These are phyloP conservation scores for Gypsophila paniculata DNA, from an alignment of 179 eudicot species.

Conservation along the genomic window DNA sequence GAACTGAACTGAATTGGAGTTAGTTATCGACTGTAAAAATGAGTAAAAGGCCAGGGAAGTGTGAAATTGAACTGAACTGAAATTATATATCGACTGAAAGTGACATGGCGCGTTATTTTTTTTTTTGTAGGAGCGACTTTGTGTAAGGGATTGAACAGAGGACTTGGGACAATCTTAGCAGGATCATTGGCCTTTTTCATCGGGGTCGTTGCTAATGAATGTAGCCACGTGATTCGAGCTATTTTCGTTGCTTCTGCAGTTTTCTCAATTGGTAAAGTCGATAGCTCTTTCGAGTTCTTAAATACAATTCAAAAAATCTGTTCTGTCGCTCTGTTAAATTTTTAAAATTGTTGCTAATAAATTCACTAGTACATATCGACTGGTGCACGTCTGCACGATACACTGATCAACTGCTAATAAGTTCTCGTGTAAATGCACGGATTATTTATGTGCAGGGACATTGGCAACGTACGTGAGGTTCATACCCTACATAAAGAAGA, in stretches of 20 bases:
- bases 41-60: too few species aligned
- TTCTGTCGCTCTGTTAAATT: neutral
- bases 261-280: conserved; percentile 55
- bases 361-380: neutral
- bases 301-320: neutral
- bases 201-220: conserved; percentile 51
- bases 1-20: too few species aligned
- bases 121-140: conserved; percentile 67
- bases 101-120: neutral
- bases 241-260: conserved; percentile 64
- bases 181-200: conserved; percentile 73
- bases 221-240: conserved; percentile 46
- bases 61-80: too few species aligned
- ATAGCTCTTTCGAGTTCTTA: neutral
- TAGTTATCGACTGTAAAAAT: neutral
- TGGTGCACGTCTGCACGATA: too few species aligned
- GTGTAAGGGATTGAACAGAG: conserved; percentile 90
- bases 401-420: neutral
- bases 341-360: neutral
- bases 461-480: conserved; percentile 66
- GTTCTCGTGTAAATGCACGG: neutral
- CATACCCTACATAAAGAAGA: conserved; percentile 77
- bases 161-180: conserved; percentile 74
- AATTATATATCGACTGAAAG: neutral
- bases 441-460: conserved; percentile 28